Percentiles rank a stretch among this genome's conserved stretches.
These are phyloP conservation scores for Sporobolomyces pararoseus DNA, from an alignment of 768 basidiomycete species.

Conservation along the genomic window DNA sequence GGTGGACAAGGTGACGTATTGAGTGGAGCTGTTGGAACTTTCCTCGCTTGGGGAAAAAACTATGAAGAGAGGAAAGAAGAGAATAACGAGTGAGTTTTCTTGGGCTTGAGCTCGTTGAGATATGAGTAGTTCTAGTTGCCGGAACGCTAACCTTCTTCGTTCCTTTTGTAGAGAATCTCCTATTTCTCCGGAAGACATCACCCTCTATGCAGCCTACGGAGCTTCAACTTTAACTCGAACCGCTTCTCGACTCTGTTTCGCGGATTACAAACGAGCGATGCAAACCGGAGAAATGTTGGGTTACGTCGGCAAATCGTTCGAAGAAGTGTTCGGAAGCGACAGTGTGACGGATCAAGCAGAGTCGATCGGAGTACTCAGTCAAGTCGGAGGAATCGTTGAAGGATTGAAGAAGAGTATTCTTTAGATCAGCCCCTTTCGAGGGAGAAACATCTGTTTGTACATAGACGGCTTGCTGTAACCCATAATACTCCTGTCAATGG, in stretches of 20 bases:
- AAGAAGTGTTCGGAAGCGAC: slow-evolving; percentile 62
- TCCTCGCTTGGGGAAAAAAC: slow-evolving; percentile 92
- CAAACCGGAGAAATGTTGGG: slow-evolving; percentile 72
- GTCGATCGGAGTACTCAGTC: neutral
- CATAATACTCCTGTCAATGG: no score
- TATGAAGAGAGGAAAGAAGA: slow-evolving; percentile 71
- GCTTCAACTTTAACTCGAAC: slow-evolving; percentile 85
- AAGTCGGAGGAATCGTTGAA: slow-evolving; percentile 16
- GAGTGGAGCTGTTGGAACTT: slow-evolving; percentile 77
- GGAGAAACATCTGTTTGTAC: no score
- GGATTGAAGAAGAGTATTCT: slow-evolving; percentile 18
- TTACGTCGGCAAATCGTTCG: slow-evolving; percentile 63
- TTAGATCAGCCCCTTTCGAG: no score
- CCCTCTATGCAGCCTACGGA: slow-evolving; percentile 76
- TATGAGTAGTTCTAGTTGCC: no score
- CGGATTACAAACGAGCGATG: slow-evolving; percentile 69
- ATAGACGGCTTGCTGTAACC: no score
- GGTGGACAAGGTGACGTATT: slow-evolving; percentile 96
- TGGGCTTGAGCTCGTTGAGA: no score
- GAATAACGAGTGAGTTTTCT: slow-evolving; percentile 55
- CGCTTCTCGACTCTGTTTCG: slow-evolving; percentile 71
- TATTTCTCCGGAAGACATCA: slow-evolving; percentile 55
- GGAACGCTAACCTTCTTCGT: no score
- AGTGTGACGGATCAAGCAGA: slow-evolving; percentile 12
- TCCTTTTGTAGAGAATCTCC: slow-evolving; percentile 50